A percentile compares a stretch with the other conserved stretches of the same genome.
Conservation (phyloP, 2,329 filamentous ascomycete species). For the Epichloe gansuensis region DNA sequence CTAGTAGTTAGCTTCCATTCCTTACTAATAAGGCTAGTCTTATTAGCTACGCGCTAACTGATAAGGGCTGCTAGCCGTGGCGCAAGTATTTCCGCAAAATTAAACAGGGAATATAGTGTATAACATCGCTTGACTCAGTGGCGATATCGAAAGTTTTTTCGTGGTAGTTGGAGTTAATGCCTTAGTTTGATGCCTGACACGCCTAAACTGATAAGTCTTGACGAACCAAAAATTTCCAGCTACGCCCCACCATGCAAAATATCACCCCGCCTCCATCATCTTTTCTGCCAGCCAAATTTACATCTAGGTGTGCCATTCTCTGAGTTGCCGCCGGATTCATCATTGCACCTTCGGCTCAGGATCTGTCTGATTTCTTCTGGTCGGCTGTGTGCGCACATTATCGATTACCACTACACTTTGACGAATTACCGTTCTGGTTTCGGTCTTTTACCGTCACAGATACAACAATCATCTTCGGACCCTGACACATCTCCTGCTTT, state of each 20-base stretch:
- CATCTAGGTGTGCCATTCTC: constrained; percentile 2
- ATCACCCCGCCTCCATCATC: constrained; percentile 25
- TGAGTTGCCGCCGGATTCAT: constrained; percentile 12
- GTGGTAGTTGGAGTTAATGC: constrained; percentile 13
- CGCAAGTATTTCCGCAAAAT: no score
- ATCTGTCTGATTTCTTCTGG: constrained; percentile 4
- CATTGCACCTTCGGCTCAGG: constrained; percentile 6
- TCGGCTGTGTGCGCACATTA: background rate
- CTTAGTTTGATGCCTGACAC: constrained; percentile 25
- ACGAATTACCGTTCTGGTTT: background rate
- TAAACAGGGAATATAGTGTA: no score
- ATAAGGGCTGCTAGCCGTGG: no score
- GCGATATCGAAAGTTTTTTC: constrained; percentile 1
- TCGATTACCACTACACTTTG: background rate
- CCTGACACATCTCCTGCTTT: constrained; percentile 1
- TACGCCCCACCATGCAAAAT: constrained; percentile 26
- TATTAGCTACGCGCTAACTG: no score
- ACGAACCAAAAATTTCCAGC: constrained; percentile 23
- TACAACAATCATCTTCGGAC: background rate
- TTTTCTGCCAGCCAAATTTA: constrained; percentile 3
- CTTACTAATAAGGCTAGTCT: no score
- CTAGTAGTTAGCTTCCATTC: no score
- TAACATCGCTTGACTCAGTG: background rate
- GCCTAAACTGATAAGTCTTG: constrained; percentile 6
- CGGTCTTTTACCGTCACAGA: background rate